These are phyloP conservation scores for Lachnellula cervina DNA, from an alignment of 2,329 filamentous ascomycete genomes.

Conservation along the genomic window DNA sequence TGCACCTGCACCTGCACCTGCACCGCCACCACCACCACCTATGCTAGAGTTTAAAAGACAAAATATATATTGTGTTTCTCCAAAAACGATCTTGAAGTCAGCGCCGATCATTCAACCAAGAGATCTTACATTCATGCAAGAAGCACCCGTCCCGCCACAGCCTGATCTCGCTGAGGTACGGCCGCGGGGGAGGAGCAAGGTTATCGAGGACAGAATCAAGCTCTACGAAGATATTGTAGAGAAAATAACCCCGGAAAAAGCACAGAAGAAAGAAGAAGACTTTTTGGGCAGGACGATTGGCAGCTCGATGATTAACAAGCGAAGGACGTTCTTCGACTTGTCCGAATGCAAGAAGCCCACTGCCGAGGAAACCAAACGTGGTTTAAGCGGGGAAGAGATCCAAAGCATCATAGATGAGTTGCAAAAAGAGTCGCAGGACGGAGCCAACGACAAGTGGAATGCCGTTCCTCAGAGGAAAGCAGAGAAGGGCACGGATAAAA, in stretches of 20 bases:
- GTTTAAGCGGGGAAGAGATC: constrained; percentile 8
- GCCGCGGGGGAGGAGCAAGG: constrained; percentile 10
- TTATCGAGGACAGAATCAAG: constrained; percentile 24
- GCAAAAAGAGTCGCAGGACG: constrained; percentile 5
- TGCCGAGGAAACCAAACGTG: background rate
- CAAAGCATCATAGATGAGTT: constrained; percentile 11
- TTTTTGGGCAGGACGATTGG: constrained; percentile 11
- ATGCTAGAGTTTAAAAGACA: background rate
- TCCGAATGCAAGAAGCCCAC: constrained; percentile 2
- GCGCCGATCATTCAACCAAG: background rate
- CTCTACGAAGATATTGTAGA: constrained; percentile 18
- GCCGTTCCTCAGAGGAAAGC: background rate
- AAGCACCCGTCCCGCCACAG: background rate
- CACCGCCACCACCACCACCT: background rate
- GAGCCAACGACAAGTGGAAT: constrained; percentile 5
- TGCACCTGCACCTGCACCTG: background rate
- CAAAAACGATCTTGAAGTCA: background rate
- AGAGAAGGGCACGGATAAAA: background rate
- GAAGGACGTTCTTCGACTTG: constrained; percentile 19
- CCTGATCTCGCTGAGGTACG: background rate
- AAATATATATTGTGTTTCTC: constrained; percentile 1
- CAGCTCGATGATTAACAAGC: constrained; percentile 3
- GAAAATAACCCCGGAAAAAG: background rate
- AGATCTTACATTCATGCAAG: background rate
- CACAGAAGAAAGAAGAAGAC: constrained; percentile 6